phyloP scores from a whole-genome alignment of 441 rosid genomes.

The Erodium moschatum region DNA sequence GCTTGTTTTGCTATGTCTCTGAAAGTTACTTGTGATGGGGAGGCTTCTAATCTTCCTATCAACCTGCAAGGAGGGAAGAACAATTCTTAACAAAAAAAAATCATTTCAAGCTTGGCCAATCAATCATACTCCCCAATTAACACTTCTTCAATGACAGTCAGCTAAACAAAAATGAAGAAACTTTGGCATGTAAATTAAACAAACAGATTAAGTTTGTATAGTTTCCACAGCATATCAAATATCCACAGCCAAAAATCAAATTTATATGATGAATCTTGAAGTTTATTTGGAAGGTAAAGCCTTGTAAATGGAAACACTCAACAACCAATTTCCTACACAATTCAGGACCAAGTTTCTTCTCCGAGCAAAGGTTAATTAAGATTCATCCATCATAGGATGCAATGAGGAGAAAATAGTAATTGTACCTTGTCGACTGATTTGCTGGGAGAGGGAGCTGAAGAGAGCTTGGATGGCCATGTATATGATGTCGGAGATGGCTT shows the following conservation, averaged over 20 bases:
- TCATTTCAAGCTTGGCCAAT: background rate
- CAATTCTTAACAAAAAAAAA: background rate
- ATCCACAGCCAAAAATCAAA: background rate
- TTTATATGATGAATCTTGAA: too few species aligned
- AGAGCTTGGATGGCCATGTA: constrained; percentile 18
- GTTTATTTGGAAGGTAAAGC: too few species aligned
- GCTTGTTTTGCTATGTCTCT: constrained; percentile 6
- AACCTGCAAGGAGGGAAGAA: constrained; percentile 25
- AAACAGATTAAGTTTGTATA: background rate
- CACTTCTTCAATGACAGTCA: too few species aligned
- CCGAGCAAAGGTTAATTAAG: background rate
- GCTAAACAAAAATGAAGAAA: background rate
- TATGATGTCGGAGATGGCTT: background rate
- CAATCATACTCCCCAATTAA: background rate
- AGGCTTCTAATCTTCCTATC: constrained; percentile 17
- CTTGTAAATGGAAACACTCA: background rate
- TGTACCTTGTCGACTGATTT: background rate
- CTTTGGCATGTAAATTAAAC: background rate
- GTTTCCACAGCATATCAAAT: background rate
- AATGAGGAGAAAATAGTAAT: background rate
- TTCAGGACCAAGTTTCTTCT: background rate
- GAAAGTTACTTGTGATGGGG: constrained; percentile 18
- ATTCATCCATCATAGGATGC: too few species aligned
- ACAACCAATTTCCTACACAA: background rate
- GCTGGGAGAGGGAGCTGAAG: background rate